phyloP scores from a whole-genome alignment of 78 protist genomes.

The Planoprotostelium fungivorum region DNA sequence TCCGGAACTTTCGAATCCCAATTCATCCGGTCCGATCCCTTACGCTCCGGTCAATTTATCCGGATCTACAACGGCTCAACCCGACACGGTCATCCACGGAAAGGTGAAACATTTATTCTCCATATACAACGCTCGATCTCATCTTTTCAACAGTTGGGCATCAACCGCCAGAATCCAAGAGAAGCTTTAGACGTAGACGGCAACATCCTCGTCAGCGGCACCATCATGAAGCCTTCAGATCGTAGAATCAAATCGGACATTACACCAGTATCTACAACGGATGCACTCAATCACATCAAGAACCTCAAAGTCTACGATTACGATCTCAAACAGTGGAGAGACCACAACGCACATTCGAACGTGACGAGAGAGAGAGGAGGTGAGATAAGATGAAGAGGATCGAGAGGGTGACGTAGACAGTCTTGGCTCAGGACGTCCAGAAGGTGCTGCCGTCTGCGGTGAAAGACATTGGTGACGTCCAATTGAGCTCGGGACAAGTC shows the following conservation, averaged over 20 bases:
- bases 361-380: background rate
- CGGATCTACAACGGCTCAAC: no score
- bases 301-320: slow-evolving; percentile 38
- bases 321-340: slow-evolving; percentile 27
- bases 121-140: background rate
- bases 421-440: slow-evolving; percentile 54
- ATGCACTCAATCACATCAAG: slow-evolving; percentile 20
- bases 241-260: slow-evolving; percentile 41
- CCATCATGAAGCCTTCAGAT: slow-evolving; percentile 39
- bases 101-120: background rate
- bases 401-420: slow-evolving; percentile 39
- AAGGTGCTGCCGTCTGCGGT: slow-evolving; percentile 46
- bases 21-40: no score
- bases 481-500: slow-evolving; percentile 10
- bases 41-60: no score
- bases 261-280: slow-evolving; percentile 14
- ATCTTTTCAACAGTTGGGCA: slow-evolving; percentile 23
- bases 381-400: no score
- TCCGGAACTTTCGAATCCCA: no score
- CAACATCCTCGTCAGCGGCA: slow-evolving; percentile 46
- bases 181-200: slow-evolving; percentile 63
- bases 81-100: background rate
- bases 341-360: background rate
- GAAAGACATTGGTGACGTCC: slow-evolving; percentile 24
- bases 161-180: slow-evolving; percentile 51